Base-by-base conservation (phyloP, 2,329 filamentous ascomycete genomes). In the Claviceps maximensis region DNA sequence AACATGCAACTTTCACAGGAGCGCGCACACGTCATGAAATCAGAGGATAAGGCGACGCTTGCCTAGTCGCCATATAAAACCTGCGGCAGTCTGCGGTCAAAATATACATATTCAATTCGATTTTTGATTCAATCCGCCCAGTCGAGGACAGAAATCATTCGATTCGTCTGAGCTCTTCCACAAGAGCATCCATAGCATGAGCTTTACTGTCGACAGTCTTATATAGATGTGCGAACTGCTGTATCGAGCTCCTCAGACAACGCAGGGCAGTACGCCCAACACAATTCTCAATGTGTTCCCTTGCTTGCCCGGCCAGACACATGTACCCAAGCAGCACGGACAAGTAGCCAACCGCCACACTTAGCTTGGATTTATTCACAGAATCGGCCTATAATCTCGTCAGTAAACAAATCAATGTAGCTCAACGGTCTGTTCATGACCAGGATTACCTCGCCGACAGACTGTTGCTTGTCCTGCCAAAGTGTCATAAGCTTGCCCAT, bases 281-380 rank as follows among this genome's bases (percentile, higher is more conserved):
- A 49, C 68, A 68, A 6, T 62, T 58, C 40, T 67, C 65, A 38
- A 81, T 69, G 27, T 68, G 69, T 48, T 69, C 65, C 47, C 73
- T 69, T 8, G 74, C 70, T 4, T 71, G 68, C 12, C 66, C 60
- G 49, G 73, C 68, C 29, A 93, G 73, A 59, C 83, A 89, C 25
- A 96, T 71, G 58, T 89, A 93, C 19, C 89, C 88, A 2, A 97
- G 75, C 6, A 95, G 74, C 15, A 96, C 83, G 0, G 89, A 83
- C 25, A 96, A 74, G 65, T 95, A 96, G 17, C 89, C 90, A 65
- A 91, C 82, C 1, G 86, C 84, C 29, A 97, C 89, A 59, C 90
- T 89, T 50, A 86, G 77, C 55, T 86, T 83, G 27, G 83, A 84
- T 63, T 90, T 87, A 62, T 88, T 80, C 53, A 83, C 77, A 1